These are phyloP conservation scores for Microbotryum saponariae DNA, from an alignment of 1,284 basidiomycete species.

Conservation along the genomic window DNA sequence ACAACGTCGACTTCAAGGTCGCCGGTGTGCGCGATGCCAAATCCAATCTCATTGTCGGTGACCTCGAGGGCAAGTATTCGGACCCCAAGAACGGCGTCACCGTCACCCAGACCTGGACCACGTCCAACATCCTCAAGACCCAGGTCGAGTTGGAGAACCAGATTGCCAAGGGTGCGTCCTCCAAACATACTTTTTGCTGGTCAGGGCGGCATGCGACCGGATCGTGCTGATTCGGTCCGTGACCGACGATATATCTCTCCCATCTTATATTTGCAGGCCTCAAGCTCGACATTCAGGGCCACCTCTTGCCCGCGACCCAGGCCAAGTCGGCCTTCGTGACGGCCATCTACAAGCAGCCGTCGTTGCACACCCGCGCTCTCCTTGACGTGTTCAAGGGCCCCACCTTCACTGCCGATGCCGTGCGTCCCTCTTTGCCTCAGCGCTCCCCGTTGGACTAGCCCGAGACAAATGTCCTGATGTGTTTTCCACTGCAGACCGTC, in stretches of 20 bases:
- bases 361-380: slow-evolving; percentile 83
- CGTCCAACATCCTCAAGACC: slow-evolving; percentile 76
- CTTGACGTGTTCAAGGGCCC: slow-evolving; percentile 98
- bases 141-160: slow-evolving; percentile 96
- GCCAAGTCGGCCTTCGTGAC: slow-evolving; percentile 72
- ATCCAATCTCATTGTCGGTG: slow-evolving; percentile 61
- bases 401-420: slow-evolving; percentile 90
- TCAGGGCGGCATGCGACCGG: neutral
- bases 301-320: slow-evolving; percentile 72
- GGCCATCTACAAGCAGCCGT: slow-evolving; percentile 91
- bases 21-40: slow-evolving; percentile 68
- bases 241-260: neutral
- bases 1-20: slow-evolving; percentile 50
- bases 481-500: slow-evolving; percentile 48
- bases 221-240: neutral
- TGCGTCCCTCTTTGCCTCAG: slow-evolving; percentile 4
- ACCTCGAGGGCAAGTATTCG: slow-evolving; percentile 82
- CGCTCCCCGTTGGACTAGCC: neutral
- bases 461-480: neutral
- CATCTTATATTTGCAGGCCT: slow-evolving; percentile 48
- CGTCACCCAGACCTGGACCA: slow-evolving; percentile 88
- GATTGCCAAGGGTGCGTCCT: slow-evolving; percentile 66
- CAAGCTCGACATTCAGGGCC: slow-evolving; percentile 85
- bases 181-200: neutral
- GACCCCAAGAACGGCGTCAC: slow-evolving; percentile 82